These are phyloP conservation scores for Casaregolazyma suthepensis DNA, from an alignment of 1,139 yeast species.

Conservation along the genomic window DNA sequence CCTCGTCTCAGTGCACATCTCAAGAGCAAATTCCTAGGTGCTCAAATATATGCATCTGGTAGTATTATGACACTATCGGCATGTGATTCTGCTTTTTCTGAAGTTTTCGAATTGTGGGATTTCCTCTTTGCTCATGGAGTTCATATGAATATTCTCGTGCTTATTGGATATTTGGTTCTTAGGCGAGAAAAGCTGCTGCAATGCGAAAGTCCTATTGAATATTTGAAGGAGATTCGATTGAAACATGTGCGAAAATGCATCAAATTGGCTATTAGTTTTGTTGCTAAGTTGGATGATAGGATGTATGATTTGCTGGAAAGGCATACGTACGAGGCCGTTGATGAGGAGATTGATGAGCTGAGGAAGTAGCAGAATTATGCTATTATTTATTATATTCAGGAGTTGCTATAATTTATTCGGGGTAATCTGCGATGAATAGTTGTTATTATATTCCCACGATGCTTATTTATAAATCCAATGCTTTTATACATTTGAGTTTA, in stretches of 20 bases:
- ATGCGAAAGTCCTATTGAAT: slow-evolving; percentile 64
- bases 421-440: too few relatives aligned
- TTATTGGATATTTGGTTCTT: slow-evolving; percentile 75
- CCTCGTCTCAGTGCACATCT: slow-evolving; percentile 59
- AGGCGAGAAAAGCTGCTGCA: slow-evolving; percentile 56
- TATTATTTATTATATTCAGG: neutral
- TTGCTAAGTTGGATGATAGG: slow-evolving; percentile 65
- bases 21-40: slow-evolving; percentile 58
- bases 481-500: neutral
- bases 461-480: neutral
- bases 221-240: slow-evolving; percentile 65
- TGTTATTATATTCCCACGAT: too few relatives aligned
- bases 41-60: slow-evolving; percentile 66
- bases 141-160: slow-evolving; percentile 77
- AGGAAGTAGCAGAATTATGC: too few relatives aligned
- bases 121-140: slow-evolving; percentile 86
- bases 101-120: slow-evolving; percentile 81
- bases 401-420: too few relatives aligned
- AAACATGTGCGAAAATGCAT: slow-evolving; percentile 71
- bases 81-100: slow-evolving; percentile 77
- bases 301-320: slow-evolving; percentile 64
- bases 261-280: slow-evolving; percentile 71
- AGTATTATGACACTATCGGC: slow-evolving; percentile 80
- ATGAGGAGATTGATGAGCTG: slow-evolving; percentile 12
- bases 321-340: slow-evolving; percentile 55